phyloP scores from a whole-genome alignment of 495 filamentous ascomycete genomes.

The Platismatia glauca region DNA sequence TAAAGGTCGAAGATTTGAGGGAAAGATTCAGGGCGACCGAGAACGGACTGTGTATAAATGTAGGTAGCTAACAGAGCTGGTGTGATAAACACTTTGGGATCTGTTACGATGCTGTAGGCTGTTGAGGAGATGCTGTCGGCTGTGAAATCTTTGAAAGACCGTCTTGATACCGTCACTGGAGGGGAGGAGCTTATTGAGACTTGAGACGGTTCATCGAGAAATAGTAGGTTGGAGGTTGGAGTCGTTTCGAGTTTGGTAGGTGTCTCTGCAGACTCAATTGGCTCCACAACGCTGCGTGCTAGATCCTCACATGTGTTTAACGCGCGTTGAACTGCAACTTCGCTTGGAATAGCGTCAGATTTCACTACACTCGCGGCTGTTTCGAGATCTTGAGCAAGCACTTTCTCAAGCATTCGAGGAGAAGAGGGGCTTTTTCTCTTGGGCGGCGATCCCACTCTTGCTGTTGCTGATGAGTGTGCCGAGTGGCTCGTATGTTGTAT shows the following conservation, averaged over 20 bases:
- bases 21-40: slow-evolving; percentile 62
- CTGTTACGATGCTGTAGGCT: slow-evolving; percentile 56
- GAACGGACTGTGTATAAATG: slow-evolving; percentile 58
- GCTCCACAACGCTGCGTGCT: slow-evolving; percentile 31
- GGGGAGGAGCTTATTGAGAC: background rate
- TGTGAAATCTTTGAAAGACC: slow-evolving; percentile 21
- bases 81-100: slow-evolving; percentile 76
- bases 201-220: slow-evolving; percentile 38
- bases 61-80: slow-evolving; percentile 59
- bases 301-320: slow-evolving; percentile 39
- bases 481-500: background rate
- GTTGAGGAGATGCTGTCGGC: slow-evolving; percentile 42
- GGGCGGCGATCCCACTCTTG: background rate
- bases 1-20: slow-evolving; percentile 75
- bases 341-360: slow-evolving; percentile 32
- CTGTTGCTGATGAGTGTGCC: background rate
- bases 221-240: slow-evolving; percentile 43
- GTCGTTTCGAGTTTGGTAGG: slow-evolving; percentile 25
- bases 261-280: slow-evolving; percentile 25
- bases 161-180: slow-evolving; percentile 19
- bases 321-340: slow-evolving; percentile 33
- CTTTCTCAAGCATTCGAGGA: background rate
- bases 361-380: slow-evolving; percentile 18
- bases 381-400: slow-evolving; percentile 8
- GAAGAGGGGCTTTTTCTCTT: background rate